Evolutionary conservation across 2,329 filamentous ascomycete genomes (phyloP), one percentile per base, ranked within the genome.

Genomic region (Didymella glomerata): DNA sequence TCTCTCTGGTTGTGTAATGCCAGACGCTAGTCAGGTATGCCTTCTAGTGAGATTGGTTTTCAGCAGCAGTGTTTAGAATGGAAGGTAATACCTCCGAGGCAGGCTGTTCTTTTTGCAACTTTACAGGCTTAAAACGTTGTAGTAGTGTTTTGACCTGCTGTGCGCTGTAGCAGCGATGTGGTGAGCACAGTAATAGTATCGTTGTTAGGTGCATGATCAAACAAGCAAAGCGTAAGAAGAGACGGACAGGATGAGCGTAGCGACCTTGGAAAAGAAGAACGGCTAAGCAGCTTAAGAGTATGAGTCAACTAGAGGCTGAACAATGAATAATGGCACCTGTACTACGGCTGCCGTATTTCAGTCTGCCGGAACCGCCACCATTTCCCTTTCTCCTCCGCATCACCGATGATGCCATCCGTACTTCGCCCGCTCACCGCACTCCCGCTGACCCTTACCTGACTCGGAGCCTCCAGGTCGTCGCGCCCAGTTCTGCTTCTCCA

Each of bases 401-500:
- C 46, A 27, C 52, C 51, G 22, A 60, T 25, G 3, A 57, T 53
- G 13, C 62, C 51, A 27, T 65, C 62, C 4, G 63, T 60, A 34
- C 57, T 57, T 16, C 51, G 51, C 24, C 50, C 45, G 52, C 59
- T 64, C 18, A 54, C 61, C 30, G 46, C 38, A 41, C 68, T 65
- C 10, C 58, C 63, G 32, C 67, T 66, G 0, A 28, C 52, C 7
- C 61, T 62, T 27, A 20, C 36, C 11, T 32, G 18, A 18, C 53
- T 52, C 25, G 62, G 53, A n/a, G 51, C 49, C 18, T 61, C 41
- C 9, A 61, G 48, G 22, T 48, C 47, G 10, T 38, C 18, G 5
- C 49, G 18, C 5, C 60, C 62, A 3, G 59, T 48, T 48, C 67
- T 59, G 41, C 63, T 61, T 32, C 68, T 54, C 66, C 80, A 83